These are phyloP conservation scores for Chaetomium tenue DNA, from an alignment of 495 filamentous ascomycete species.

Conservation along the genomic window DNA sequence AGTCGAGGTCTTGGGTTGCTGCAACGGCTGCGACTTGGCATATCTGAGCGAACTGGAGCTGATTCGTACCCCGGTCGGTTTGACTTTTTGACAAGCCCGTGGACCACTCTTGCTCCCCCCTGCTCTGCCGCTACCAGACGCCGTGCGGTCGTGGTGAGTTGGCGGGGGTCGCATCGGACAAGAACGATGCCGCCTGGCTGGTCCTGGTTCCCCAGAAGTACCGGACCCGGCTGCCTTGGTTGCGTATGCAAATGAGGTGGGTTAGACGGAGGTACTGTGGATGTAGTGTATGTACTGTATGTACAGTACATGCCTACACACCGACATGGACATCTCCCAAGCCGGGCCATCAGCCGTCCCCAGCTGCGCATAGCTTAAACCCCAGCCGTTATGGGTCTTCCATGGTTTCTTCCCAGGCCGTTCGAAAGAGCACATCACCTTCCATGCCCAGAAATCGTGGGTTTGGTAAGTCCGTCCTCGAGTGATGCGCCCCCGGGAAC, in stretches of 20 bases:
- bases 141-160: neutral
- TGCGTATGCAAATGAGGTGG: neutral
- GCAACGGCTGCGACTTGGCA: neutral
- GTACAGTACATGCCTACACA: too few species aligned
- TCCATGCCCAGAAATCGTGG: constrained; percentile 8
- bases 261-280: too few species aligned
- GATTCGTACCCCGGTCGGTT: neutral
- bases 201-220: constrained; percentile 4
- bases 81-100: constrained; percentile 2
- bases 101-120: neutral
- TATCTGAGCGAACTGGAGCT: neutral
- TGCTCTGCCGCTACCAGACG: neutral
- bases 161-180: constrained; percentile 22
- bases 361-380: constrained; percentile 8
- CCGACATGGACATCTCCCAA: too few species aligned
- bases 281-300: too few species aligned
- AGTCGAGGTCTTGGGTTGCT: neutral
- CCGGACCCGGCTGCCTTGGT: neutral
- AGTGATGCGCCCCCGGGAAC: constrained; percentile 22
- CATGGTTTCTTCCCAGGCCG: constrained; percentile 28
- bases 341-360: too few species aligned
- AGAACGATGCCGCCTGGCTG: constrained; percentile 13
- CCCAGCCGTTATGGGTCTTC: constrained; percentile 26
- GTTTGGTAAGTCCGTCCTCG: neutral
- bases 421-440: constrained; percentile 30